phyloP scores from a whole-genome alignment of 2,329 filamentous ascomycete species.

The Cordyceps farinosa region DNA sequence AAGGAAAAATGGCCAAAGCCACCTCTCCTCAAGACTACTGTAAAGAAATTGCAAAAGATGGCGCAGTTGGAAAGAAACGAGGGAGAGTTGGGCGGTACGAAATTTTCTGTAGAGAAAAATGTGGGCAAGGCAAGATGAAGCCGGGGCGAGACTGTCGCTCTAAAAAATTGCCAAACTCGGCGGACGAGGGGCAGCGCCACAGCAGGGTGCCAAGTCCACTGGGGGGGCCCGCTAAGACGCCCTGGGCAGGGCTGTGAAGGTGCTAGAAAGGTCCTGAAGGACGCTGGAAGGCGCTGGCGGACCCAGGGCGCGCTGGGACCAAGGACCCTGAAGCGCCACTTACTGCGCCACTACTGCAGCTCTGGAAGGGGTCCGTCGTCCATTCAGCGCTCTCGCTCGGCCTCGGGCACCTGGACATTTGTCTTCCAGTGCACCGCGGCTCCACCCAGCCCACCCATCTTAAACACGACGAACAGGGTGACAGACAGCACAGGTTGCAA shows the following conservation, averaged over 20 bases:
- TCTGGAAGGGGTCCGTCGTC: not conserved
- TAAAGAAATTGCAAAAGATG: not conserved
- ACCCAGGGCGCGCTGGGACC: not conserved
- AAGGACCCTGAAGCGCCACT: not conserved
- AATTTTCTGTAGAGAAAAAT: slow-evolving; percentile 7
- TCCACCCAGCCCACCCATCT: slow-evolving; percentile 3
- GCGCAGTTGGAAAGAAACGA: not conserved
- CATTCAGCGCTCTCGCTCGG: not conserved
- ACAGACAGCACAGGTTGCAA: not conserved
- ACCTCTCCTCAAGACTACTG: not conserved
- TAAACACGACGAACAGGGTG: not conserved
- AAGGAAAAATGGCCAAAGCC: slow-evolving; percentile 2
- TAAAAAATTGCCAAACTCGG: slow-evolving; percentile 13
- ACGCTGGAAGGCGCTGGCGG: not conserved
- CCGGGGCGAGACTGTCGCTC: not conserved
- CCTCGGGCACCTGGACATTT: not conserved
- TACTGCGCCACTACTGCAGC: not conserved
- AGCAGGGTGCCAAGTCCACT: not conserved
- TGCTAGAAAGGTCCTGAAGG: not conserved
- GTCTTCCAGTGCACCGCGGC: not conserved
- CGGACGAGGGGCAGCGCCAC: not conserved
- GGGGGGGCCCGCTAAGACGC: not conserved
- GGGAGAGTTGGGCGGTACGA: not conserved
- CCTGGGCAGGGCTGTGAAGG: not conserved
- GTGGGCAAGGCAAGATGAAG: slow-evolving; percentile 6